Base-by-base conservation (phyloP, 2,329 filamentous ascomycete species). In the Samsoniella hepiali region DNA sequence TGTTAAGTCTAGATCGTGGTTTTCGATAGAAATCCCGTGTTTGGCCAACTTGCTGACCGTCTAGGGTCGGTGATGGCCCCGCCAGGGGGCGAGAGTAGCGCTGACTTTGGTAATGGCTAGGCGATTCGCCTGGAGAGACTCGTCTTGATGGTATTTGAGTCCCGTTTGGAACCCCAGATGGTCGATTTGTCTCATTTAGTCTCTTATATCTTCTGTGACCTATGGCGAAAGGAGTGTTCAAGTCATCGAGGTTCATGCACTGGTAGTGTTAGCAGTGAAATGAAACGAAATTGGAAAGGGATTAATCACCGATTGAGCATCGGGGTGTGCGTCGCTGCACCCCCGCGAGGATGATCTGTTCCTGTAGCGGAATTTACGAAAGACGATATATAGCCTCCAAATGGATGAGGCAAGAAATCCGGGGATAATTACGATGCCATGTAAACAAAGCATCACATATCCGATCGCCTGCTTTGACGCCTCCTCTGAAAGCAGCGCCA, bases 1-100 rank as follows among this genome's bases (percentile, higher is more conserved):
- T 31, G n/a, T 10, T 49, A 7, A 45, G 17, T 50, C 57, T 15
- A 11, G 44, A 15, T n/a, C 57, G 42, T 31, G 57, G 57, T 8
- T 49, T 59, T 15, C 57, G 44, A 49, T 59, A 59, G 40, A 59
- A 59, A 9, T 49, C 57, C n/a, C 45, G 57, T 27, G 22, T 49
- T 49, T 47, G 22, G 22, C 13, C 32, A 22, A 17, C n/a, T 3
- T 49, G 44, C 34, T 36, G 38, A 40, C 15, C 15, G 34, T 42
- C 34, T 40, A 6, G 55, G 38, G 27, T 38, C 27, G 40, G n/a
- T 32, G 42, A 38, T 45, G 38, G 27, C 38, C 17, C 40, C 13
- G 11, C 36, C 8, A 27, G 13, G 2, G 42, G 31, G n/a, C 31
- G 34, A 31, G 51, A 55, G 36, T 29, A 13, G 36, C 51, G 10